These are phyloP conservation scores for Penicillium sclerotigenum DNA, from an alignment of 2,329 filamentous ascomycete species.

Conservation along the genomic window DNA sequence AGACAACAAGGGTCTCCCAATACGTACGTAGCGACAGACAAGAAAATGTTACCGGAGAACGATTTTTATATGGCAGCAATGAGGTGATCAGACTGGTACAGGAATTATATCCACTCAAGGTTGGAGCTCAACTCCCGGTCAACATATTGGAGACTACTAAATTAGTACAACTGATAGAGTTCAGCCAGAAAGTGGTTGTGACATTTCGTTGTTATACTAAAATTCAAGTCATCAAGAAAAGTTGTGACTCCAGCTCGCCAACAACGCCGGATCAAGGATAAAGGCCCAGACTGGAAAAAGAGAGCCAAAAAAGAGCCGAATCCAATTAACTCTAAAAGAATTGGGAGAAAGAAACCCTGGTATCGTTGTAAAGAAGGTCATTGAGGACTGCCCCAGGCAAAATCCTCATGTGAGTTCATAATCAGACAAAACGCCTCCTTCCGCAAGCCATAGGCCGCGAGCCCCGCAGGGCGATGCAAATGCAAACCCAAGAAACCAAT, in stretches of 20 bases:
- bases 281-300: neutral
- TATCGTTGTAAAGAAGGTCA: slow-evolving; percentile 14
- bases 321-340: neutral
- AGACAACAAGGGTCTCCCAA: neutral
- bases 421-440: slow-evolving; percentile 17
- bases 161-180: neutral
- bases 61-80: too few relatives aligned
- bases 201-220: neutral
- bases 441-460: slow-evolving; percentile 1
- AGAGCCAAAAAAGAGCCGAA: neutral
- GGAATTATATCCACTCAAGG: neutral
- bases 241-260: neutral
- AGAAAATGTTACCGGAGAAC: neutral
- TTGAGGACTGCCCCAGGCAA: slow-evolving; percentile 21
- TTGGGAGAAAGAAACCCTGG: neutral
- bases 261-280: neutral
- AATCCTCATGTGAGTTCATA: slow-evolving; percentile 17
- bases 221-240: neutral
- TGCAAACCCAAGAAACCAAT: slow-evolving; percentile 10
- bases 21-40: neutral
- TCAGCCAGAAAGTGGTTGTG: neutral
- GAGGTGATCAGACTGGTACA: too few relatives aligned
- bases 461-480: slow-evolving; percentile 15
- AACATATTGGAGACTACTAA: neutral
- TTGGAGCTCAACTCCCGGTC: too few relatives aligned